Percentiles rank a stretch among this genome's conserved stretches.
phyloP scores from a whole-genome alignment of 768 basidiomycete species.

The Suillus discolor region DNA sequence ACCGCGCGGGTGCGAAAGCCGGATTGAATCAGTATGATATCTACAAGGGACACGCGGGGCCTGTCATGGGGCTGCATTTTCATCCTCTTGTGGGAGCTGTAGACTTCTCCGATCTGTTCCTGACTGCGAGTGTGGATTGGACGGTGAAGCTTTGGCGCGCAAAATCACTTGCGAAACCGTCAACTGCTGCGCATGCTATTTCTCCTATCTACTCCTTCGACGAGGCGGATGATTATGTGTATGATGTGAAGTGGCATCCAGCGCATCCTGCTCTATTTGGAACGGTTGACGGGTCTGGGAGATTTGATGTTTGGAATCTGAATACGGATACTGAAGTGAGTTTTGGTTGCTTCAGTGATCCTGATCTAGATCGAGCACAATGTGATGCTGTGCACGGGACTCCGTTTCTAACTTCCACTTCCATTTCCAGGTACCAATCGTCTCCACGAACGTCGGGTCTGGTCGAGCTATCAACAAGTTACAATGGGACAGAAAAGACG shows the following conservation, averaged over 20 bases:
- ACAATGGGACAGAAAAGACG: slow-evolving; percentile 93
- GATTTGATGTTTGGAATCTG: slow-evolving; percentile 97
- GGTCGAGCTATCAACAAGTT: slow-evolving; percentile 93
- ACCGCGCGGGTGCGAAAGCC: slow-evolving; percentile 95
- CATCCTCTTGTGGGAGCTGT: slow-evolving; percentile 90
- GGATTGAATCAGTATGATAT: slow-evolving; percentile 92
- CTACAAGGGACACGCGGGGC: slow-evolving; percentile 91
- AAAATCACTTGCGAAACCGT: slow-evolving; percentile 74
- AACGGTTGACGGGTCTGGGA: slow-evolving; percentile 91
- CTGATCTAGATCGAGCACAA: neutral
- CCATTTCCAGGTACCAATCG: slow-evolving; percentile 74
- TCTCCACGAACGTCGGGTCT: slow-evolving; percentile 81
- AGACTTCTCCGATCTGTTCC: slow-evolving; percentile 94
- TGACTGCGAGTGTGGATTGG: slow-evolving; percentile 95
- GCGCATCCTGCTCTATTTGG: slow-evolving; percentile 93
- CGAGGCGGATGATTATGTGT: slow-evolving; percentile 98
- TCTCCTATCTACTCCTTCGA: slow-evolving; percentile 91
- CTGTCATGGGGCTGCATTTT: slow-evolving; percentile 93
- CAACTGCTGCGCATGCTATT: slow-evolving; percentile 55
- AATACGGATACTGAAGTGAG: slow-evolving; percentile 95
- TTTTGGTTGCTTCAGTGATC: slow-evolving; percentile 10
- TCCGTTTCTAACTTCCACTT: neutral
- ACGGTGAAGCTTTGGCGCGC: slow-evolving; percentile 97
- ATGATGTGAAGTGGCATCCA: slow-evolving; percentile 98
- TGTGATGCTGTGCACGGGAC: neutral